Evolutionary conservation across 2,329 filamentous ascomycete genomes (phyloP).

Genomic region (Endoconidiophora laricicola): DNA sequence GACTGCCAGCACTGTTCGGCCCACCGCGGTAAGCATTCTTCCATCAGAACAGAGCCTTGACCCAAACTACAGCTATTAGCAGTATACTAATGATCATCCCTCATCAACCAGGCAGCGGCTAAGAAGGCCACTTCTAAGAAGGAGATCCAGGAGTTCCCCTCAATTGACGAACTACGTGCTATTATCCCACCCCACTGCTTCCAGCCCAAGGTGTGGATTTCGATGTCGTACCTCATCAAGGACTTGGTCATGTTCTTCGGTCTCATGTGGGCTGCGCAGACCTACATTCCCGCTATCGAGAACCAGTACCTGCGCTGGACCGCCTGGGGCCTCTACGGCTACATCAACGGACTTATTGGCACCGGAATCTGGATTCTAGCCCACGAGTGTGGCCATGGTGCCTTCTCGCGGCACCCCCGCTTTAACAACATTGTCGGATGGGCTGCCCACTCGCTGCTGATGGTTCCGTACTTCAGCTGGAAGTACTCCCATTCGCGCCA

Average conservation of each 20-base stretch:
- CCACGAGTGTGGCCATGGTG: conserved; percentile 55
- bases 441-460: conserved; percentile 45
- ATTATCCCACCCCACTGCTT: conserved; percentile 48
- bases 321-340: conserved; percentile 43
- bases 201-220: conserved; percentile 33
- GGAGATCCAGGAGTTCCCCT: conserved; percentile 19
- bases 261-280: conserved; percentile 34
- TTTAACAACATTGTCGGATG: conserved; percentile 49
- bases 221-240: conserved; percentile 38
- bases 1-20: conserved; percentile 5
- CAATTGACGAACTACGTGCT: conserved; percentile 31
- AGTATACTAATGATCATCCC: not conserved
- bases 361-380: conserved; percentile 56
- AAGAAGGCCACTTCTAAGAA: not conserved
- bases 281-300: conserved; percentile 35
- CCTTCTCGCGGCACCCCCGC: conserved; percentile 39
- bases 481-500: conserved; percentile 54
- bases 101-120: too few relatives aligned
- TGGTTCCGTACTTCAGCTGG: conserved; percentile 60
- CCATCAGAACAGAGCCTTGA: not conserved
- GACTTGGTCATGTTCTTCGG: conserved; percentile 33
- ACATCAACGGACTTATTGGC: conserved; percentile 44
- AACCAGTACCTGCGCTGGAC: conserved; percentile 26
- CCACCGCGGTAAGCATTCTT: conserved; percentile 4
- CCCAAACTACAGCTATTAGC: not conserved